Evolutionary conservation across 2,329 filamentous ascomycete species (phyloP).

Genomic region (Aureobasidium melanogenum): DNA sequence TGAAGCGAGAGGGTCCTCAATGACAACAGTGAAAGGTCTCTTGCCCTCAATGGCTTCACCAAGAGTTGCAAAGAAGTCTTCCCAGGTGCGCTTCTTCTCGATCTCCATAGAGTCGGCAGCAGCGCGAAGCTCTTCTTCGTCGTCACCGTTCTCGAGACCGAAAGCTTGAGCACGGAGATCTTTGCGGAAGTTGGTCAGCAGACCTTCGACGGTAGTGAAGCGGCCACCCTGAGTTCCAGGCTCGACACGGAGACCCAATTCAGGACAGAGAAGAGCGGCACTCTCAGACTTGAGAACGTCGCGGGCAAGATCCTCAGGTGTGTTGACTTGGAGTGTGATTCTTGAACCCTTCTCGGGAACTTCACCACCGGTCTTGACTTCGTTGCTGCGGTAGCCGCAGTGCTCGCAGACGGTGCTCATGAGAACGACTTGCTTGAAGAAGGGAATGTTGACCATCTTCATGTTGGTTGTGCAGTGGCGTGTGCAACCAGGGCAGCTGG

Average conservation of each 20-base stretch:
- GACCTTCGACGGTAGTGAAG: conserved; percentile 93
- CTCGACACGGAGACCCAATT: conserved; percentile 79
- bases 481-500: conserved; percentile 83
- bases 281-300: conserved; percentile 97
- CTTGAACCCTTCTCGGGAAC: conserved; percentile 78
- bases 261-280: conserved; percentile 76
- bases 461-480: conserved; percentile 84
- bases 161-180: conserved; percentile 87
- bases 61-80: conserved; percentile 68
- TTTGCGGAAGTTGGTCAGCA: conserved; percentile 83
- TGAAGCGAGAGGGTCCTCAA: conserved; percentile 81
- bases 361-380: conserved; percentile 94
- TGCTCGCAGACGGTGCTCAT: conserved; percentile 89
- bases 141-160: conserved; percentile 52
- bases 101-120: conserved; percentile 71
- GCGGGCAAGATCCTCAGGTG: conserved; percentile 64
- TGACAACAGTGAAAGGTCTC: conserved; percentile 69
- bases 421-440: conserved; percentile 94
- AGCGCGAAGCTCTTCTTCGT: conserved; percentile 26
- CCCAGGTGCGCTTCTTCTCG: conserved; percentile 64
- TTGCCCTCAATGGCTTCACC: conserved; percentile 72
- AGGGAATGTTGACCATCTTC: conserved; percentile 97
- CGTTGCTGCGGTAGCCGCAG: conserved; percentile 86
- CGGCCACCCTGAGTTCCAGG: conserved; percentile 90
- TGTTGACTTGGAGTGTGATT: conserved; percentile 67